Evolutionary conservation across 352 stramenopile genomes (phyloP).

Genomic region (Phytophthora hibernalis): DNA sequence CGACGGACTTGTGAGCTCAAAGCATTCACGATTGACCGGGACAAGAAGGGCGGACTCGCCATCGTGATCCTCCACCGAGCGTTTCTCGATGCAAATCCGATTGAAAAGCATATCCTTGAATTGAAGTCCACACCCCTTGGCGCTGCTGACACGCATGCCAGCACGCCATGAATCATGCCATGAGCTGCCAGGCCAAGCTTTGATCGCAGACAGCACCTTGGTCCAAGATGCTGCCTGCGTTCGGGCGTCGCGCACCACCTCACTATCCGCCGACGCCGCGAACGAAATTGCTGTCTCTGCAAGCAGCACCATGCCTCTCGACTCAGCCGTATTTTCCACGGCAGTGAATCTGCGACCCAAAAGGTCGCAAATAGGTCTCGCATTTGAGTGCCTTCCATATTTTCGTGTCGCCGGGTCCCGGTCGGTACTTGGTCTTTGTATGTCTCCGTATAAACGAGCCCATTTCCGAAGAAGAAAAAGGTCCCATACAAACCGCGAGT

Average conservation of each 20-base stretch:
- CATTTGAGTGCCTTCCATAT: conserved; percentile 34
- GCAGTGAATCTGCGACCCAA: conserved; percentile 8
- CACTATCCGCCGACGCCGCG: not conserved
- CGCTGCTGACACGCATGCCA: conserved; percentile 6
- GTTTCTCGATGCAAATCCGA: conserved; percentile 24
- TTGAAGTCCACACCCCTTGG: not conserved
- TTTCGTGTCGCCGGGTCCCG: conserved; percentile 20
- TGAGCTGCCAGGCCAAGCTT: too few species aligned
- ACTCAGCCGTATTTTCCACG: too few species aligned
- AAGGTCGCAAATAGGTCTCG: too few species aligned
- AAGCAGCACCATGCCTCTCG: too few species aligned
- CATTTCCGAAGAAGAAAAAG: conserved; percentile 28
- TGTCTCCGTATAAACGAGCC: conserved; percentile 21
- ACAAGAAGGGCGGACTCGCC: too few species aligned
- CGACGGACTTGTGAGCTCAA: not conserved
- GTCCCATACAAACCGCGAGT: conserved; percentile 40
- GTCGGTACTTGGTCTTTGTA: conserved; percentile 29
- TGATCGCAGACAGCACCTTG: too few species aligned
- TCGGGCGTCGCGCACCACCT: too few species aligned
- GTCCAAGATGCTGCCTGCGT: not conserved
- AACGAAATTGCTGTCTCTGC: conserved; percentile 3
- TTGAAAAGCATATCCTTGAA: conserved; percentile 22
- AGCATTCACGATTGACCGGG: too few species aligned
- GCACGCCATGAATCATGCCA: not conserved
- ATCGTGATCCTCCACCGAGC: conserved; percentile 13